Evolutionary conservation across 202 grass and related monocot genomes (phyloP).

Genomic region (Setaria viridis): DNA sequence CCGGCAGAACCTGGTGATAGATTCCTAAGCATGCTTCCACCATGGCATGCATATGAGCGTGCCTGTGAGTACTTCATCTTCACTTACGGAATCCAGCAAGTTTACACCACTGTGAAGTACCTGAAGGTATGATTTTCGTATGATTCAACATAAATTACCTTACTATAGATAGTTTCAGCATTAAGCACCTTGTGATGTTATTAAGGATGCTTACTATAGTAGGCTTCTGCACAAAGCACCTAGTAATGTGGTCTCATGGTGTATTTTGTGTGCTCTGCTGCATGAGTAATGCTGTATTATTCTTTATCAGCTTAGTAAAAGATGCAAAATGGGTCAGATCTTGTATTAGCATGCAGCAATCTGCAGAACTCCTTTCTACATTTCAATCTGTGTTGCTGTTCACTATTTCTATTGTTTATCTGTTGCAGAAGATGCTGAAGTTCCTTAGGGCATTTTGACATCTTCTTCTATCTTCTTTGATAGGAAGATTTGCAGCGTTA

Average conservation of each 20-base stretch:
- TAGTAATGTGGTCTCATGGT: background rate
- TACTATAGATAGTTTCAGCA: constrained; percentile 1
- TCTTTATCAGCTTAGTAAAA: constrained; percentile 33
- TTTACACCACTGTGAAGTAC: constrained; percentile 86
- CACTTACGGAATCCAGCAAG: constrained; percentile 74
- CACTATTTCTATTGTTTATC: constrained; percentile 37
- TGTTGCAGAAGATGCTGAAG: constrained; percentile 48
- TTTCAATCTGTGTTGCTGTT: constrained; percentile 5
- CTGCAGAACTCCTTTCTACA: background rate
- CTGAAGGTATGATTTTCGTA: constrained; percentile 65
- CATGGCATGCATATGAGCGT: constrained; percentile 97
- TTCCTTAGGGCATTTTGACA: constrained; percentile 51
- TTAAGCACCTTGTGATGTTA: background rate
- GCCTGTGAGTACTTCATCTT: constrained; percentile 88
- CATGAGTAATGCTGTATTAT: constrained; percentile 21
- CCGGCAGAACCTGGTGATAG: constrained; percentile 79
- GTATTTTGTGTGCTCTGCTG: background rate
- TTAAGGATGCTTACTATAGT: background rate
- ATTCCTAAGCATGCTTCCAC: constrained; percentile 95
- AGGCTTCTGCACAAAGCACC: background rate
- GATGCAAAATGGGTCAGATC: constrained; percentile 19
- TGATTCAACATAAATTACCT: constrained; percentile 8
- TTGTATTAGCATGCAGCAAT: background rate
- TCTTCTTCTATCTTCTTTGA: constrained; percentile 55
- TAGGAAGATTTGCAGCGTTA: constrained; percentile 96